A percentile compares a stretch with the other conserved stretches of the same genome.
Evolutionary conservation across 352 stramenopile genomes (phyloP).

Genomic region (Elongisporangium senticosum): DNA sequence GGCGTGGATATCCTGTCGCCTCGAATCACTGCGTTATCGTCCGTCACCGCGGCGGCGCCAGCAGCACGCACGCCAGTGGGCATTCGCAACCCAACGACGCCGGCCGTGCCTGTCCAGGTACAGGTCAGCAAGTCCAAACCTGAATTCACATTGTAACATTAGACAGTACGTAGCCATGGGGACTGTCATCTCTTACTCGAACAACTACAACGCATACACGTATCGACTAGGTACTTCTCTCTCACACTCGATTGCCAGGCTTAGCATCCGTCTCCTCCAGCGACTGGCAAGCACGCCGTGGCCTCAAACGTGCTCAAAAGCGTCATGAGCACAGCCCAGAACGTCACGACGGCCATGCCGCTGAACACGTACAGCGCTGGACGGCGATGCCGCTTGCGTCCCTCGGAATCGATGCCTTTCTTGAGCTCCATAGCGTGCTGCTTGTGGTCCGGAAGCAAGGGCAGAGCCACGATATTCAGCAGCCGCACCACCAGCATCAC

Average conservation of each 20-base stretch:
- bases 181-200: neutral
- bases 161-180: too few species aligned
- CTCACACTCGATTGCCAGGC: neutral
- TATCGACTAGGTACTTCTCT: conserved; percentile 3
- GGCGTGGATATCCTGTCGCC: conserved; percentile 3
- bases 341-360: conserved; percentile 29
- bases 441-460: conserved; percentile 37
- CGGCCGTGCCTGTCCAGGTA: neutral
- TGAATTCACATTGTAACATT: neutral
- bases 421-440: conserved; percentile 27
- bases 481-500: conserved; percentile 30
- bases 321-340: conserved; percentile 52
- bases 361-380: conserved; percentile 21
- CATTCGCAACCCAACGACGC: neutral
- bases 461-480: conserved; percentile 24
- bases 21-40: neutral
- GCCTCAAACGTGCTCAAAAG: conserved; percentile 40
- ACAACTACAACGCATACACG: conserved; percentile 8
- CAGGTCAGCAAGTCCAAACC: neutral
- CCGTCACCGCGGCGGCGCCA: neutral
- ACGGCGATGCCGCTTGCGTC: conserved; percentile 11
- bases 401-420: conserved; percentile 8
- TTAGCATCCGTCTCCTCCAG: conserved; percentile 56
- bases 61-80: neutral
- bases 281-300: conserved; percentile 60